Evolutionary conservation across 2,329 filamentous ascomycete species (phyloP).

Genomic region (Colletotrichum camelliae): DNA sequence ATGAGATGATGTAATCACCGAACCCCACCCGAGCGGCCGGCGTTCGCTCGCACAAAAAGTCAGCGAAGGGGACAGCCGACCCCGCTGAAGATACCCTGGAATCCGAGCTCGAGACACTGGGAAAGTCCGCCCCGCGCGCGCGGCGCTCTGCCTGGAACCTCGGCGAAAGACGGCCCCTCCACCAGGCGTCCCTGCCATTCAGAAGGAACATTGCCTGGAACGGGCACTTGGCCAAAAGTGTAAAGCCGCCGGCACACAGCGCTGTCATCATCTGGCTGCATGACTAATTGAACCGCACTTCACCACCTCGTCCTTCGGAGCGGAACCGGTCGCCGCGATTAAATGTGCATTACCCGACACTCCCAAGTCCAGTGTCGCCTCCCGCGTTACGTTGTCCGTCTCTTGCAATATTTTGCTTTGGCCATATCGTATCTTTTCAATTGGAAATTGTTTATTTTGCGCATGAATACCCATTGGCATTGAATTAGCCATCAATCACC

Average conservation of each 20-base stretch:
- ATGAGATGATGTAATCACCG: slow-evolving; percentile 18
- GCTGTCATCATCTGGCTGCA: slow-evolving; percentile 6
- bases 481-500: not conserved
- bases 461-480: not conserved
- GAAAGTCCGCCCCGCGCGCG: not conserved
- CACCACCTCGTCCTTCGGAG: slow-evolving; percentile 14
- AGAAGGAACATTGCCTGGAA: not conserved
- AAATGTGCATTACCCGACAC: not conserved
- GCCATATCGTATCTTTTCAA: not conserved
- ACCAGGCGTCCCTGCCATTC: not conserved
- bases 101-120: not conserved
- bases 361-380: not conserved
- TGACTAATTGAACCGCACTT: slow-evolving; percentile 18
- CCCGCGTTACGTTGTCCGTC: not conserved
- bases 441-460: not conserved
- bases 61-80: not conserved
- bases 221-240: not conserved
- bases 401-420: not conserved
- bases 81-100: slow-evolving; percentile 18
- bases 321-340: slow-evolving; percentile 14
- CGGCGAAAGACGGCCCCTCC: slow-evolving; percentile 6
- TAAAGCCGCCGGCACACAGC: not conserved
- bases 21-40: not conserved
- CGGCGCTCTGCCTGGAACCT: slow-evolving; percentile 10
- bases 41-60: not conserved